Evolutionary conservation across 2,329 filamentous ascomycete species (phyloP).

Genomic region (Trichophyton equinum): DNA sequence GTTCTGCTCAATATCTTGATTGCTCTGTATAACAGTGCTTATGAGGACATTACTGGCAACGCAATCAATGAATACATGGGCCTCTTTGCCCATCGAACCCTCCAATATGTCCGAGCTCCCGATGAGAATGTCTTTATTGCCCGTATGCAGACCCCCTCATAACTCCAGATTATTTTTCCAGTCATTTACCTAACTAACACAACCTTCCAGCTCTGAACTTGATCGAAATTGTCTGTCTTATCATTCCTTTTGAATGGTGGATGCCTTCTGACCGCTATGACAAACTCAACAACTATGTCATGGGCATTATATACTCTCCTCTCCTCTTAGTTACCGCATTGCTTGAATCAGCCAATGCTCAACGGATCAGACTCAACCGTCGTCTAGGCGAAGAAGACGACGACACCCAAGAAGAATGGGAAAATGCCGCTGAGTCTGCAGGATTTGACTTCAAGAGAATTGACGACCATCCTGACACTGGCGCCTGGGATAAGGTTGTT

Average conservation of each 20-base stretch:
- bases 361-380: slow-evolving; percentile 59
- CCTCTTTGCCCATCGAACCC: slow-evolving; percentile 83
- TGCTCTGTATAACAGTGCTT: slow-evolving; percentile 90
- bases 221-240: slow-evolving; percentile 68
- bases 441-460: slow-evolving; percentile 24
- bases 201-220: slow-evolving; percentile 59
- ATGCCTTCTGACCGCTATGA: slow-evolving; percentile 62
- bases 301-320: slow-evolving; percentile 75
- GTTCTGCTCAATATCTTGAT: slow-evolving; percentile 92
- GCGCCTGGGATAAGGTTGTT: slow-evolving; percentile 73
- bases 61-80: slow-evolving; percentile 93
- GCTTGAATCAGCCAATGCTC: slow-evolving; percentile 54
- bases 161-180: background rate
- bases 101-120: slow-evolving; percentile 91
- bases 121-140: slow-evolving; percentile 98
- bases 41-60: slow-evolving; percentile 86
- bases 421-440: slow-evolving; percentile 49
- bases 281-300: slow-evolving; percentile 73
- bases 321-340: slow-evolving; percentile 66
- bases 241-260: slow-evolving; percentile 91
- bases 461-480: slow-evolving; percentile 56
- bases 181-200: background rate
- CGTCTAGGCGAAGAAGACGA: slow-evolving; percentile 77
- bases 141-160: slow-evolving; percentile 31
- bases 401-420: slow-evolving; percentile 83